phyloP scores from a whole-genome alignment of 352 stramenopile genomes.

The Pythium rhizo-oryzae region DNA sequence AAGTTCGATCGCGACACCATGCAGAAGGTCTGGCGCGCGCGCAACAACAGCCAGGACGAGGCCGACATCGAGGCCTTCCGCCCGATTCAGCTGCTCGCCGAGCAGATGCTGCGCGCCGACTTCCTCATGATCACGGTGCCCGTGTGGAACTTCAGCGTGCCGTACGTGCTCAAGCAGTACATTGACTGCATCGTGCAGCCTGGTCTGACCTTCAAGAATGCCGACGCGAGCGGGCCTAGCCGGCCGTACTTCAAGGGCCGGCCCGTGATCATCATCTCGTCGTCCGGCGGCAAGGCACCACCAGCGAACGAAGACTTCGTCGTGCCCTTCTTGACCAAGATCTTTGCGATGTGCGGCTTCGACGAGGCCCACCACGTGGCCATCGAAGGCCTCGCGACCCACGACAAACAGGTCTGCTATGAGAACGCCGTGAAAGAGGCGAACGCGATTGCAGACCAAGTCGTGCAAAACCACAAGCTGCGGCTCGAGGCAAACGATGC shows the following conservation, averaged over 20 bases:
- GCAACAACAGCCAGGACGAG: slow-evolving; percentile 61
- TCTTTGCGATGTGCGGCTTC: slow-evolving; percentile 80
- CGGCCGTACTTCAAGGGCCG: slow-evolving; percentile 60
- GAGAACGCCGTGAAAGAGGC: slow-evolving; percentile 55
- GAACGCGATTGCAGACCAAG: slow-evolving; percentile 59
- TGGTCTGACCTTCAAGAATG: slow-evolving; percentile 68
- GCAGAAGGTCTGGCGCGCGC: slow-evolving; percentile 66
- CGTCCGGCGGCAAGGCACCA: slow-evolving; percentile 65
- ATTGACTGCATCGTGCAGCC: slow-evolving; percentile 81
- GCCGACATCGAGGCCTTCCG: slow-evolving; percentile 58
- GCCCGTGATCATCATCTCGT: slow-evolving; percentile 76
- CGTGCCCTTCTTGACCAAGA: slow-evolving; percentile 72
- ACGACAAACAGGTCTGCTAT: slow-evolving; percentile 69
- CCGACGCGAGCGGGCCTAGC: slow-evolving; percentile 57
- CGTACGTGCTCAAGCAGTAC: slow-evolving; percentile 84
- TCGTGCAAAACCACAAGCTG: slow-evolving; percentile 62
- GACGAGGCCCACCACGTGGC: slow-evolving; percentile 66
- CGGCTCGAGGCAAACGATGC: slow-evolving; percentile 46
- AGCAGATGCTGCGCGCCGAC: slow-evolving; percentile 69
- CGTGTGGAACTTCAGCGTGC: slow-evolving; percentile 81
- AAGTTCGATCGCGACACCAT: slow-evolving; percentile 78
- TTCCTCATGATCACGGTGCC: slow-evolving; percentile 77
- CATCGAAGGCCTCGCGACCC: slow-evolving; percentile 59
- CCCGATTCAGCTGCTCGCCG: slow-evolving; percentile 62
- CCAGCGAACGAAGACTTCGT: slow-evolving; percentile 64